phyloP scores from a whole-genome alignment of 805 yeast species.

The Soucietia sequanensis region DNA sequence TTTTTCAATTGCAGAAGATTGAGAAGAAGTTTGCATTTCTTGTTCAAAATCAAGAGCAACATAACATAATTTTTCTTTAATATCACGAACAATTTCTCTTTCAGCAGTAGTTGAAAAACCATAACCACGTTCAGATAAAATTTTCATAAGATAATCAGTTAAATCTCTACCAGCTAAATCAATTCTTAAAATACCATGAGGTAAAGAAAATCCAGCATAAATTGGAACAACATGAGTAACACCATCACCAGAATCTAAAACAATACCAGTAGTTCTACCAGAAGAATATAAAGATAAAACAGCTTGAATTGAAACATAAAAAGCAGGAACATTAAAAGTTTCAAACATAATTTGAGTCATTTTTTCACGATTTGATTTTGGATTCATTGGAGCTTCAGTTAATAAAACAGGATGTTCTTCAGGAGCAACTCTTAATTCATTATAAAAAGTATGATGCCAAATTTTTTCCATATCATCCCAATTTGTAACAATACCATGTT shows the following conservation, averaged over 20 bases:
- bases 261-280: slow-evolving; percentile 99
- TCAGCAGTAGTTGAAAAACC: slow-evolving; percentile 98
- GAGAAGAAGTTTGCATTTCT: slow-evolving; percentile 99
- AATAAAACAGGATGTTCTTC: slow-evolving; percentile 99
- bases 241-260: slow-evolving; percentile 99
- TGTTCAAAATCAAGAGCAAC: slow-evolving; percentile 99
- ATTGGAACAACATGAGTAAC: slow-evolving; percentile 99
- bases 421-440: slow-evolving; percentile 99
- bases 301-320: slow-evolving; percentile 98
- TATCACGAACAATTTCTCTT: slow-evolving; percentile 92
- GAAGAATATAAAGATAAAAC: slow-evolving; percentile 97
- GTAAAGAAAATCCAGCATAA: slow-evolving; percentile 98
- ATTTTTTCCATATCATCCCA: slow-evolving; percentile 99
- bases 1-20: slow-evolving; percentile 97
- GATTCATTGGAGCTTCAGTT: slow-evolving; percentile 99
- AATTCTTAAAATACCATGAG: slow-evolving; percentile 98
- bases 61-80: slow-evolving; percentile 98
- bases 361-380: slow-evolving; percentile 99
- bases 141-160: slow-evolving; percentile 98
- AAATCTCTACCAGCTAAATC: slow-evolving; percentile 99
- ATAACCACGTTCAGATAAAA: slow-evolving; percentile 98
- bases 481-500: slow-evolving; percentile 99
- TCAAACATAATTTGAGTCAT: slow-evolving; percentile 99
- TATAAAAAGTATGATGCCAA: slow-evolving; percentile 99
- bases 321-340: slow-evolving; percentile 99